These are phyloP conservation scores for Naganishia liquefaciens DNA, from an alignment of 1,284 basidiomycete genomes.

Conservation along the genomic window DNA sequence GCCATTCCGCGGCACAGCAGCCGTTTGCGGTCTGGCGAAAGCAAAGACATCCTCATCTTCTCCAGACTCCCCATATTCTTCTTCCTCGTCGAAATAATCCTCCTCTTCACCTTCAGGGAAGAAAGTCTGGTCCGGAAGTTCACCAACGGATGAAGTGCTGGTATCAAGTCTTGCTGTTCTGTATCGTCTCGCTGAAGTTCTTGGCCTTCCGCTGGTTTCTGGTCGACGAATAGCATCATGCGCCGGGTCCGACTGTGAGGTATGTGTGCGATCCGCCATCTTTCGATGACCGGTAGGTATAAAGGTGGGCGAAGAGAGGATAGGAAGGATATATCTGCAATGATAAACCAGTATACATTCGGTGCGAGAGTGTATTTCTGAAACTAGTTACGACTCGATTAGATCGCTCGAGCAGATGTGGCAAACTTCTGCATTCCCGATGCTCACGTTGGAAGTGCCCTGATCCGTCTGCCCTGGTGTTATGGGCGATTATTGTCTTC, in stretches of 20 bases:
- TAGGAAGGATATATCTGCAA: not conserved
- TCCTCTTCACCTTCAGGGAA: conserved; percentile 38
- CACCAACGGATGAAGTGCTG: conserved; percentile 43
- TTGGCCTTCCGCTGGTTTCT: conserved; percentile 1
- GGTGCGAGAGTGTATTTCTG: not conserved
- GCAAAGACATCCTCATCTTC: conserved; percentile 48
- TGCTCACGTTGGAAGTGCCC: no score
- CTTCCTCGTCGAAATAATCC: conserved; percentile 44
- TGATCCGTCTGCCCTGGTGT: no score
- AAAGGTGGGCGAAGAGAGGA: not conserved
- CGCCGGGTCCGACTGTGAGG: conserved; percentile 21
- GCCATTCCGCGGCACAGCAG: conserved; percentile 36
- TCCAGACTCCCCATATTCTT: conserved; percentile 35
- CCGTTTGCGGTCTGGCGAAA: conserved; percentile 48
- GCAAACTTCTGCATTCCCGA: no score
- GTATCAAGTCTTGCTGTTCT: conserved; percentile 43
- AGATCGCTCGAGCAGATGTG: no score
- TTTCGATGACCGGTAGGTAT: not conserved
- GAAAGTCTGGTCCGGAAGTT: conserved; percentile 49
- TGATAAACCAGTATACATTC: not conserved
- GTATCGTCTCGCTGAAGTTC: conserved; percentile 10
- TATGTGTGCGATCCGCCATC: conserved; percentile 19
- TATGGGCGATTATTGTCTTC: no score
- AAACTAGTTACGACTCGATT: no score
- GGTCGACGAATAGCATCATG: not conserved